Evolutionary conservation across 2,329 filamentous ascomycete genomes (phyloP), one percentile per base, ranked within the genome.

Genomic region (Pseudogymnoascus sp.): DNA sequence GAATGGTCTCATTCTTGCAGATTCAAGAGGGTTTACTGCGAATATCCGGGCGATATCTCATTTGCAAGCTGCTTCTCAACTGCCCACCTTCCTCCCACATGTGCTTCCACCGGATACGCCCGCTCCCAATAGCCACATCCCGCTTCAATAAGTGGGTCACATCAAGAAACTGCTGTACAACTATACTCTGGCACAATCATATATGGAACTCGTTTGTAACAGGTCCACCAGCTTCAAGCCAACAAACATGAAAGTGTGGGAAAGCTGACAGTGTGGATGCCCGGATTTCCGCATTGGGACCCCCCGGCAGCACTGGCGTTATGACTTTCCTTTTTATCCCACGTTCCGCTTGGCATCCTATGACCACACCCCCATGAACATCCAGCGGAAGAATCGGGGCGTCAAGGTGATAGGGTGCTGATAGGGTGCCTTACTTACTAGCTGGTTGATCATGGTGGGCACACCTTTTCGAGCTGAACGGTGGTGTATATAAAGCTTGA

Each of bases 271-370:
- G 47, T 54, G 28, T 54, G 47, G 47, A 14, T 54, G 47, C 16
- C 16, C 47, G 47, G 47, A 54, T 54, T 54, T 32, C 47, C 47
- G 6, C 11, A 18, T 54, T 54, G 28, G 47, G 47, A 54, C 4
- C 5, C 11, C 9, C 47, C 47, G 47, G 11, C 47, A 54, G n/a
- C 28, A 54, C 28, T 34, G 9, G 47, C 47, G 47, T 54, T 54
- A 54, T 34, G 47, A 32, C 47, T 34, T 54, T 54, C 47, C 47
- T 54, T 54, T 54, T 54, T 54, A 54, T 54, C 47, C 47, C 47
- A 54, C 28, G 47, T 54, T 34, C 16, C 28, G 47, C 47, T 54
- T 34, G 47, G 47, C 47, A 20, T 54, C 28, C 16, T 54, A 16
- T 54, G 28, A 54, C 28, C 47, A 28, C 43, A 4, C 34, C 14